Conservation (phyloP, 2,329 filamentous ascomycete genomes). For the Zalaria sp. region DNA sequence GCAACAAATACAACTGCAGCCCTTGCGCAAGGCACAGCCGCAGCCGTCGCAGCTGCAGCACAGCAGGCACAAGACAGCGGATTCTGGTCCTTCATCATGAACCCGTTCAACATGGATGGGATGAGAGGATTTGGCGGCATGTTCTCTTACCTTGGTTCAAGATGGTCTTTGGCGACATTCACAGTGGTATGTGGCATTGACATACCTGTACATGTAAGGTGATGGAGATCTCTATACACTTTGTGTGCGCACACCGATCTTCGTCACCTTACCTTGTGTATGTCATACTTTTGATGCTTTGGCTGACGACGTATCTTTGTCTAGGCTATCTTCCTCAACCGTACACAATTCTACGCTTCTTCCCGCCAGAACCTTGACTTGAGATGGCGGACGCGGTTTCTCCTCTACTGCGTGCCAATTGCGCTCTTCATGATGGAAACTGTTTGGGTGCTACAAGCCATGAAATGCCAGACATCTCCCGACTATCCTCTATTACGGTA, state of each 20-base stretch:
- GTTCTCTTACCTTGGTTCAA: slow-evolving; percentile 79
- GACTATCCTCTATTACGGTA: slow-evolving; percentile 32
- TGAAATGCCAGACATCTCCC: slow-evolving; percentile 71
- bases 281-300: no score
- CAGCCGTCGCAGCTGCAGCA: slow-evolving; percentile 13
- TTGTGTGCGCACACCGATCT: neutral
- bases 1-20: slow-evolving; percentile 22
- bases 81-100: slow-evolving; percentile 6
- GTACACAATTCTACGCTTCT: slow-evolving; percentile 86
- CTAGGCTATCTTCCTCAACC: slow-evolving; percentile 71
- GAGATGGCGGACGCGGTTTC: slow-evolving; percentile 55
- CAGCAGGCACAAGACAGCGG: slow-evolving; percentile 2
- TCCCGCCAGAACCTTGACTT: slow-evolving; percentile 68
- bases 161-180: slow-evolving; percentile 83
- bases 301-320: neutral
- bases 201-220: no score
- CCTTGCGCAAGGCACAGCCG: slow-evolving; percentile 29
- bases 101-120: slow-evolving; percentile 31
- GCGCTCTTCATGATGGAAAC: slow-evolving; percentile 56
- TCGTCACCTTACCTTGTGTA: neutral
- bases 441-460: slow-evolving; percentile 59
- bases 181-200: slow-evolving; percentile 42
- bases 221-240: neutral
- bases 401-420: slow-evolving; percentile 59
- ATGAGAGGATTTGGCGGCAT: slow-evolving; percentile 66